These are phyloP conservation scores for Apophysomyces trapeziformis DNA, from an alignment of 371 early-diverging fungal genomes.

Conservation along the genomic window DNA sequence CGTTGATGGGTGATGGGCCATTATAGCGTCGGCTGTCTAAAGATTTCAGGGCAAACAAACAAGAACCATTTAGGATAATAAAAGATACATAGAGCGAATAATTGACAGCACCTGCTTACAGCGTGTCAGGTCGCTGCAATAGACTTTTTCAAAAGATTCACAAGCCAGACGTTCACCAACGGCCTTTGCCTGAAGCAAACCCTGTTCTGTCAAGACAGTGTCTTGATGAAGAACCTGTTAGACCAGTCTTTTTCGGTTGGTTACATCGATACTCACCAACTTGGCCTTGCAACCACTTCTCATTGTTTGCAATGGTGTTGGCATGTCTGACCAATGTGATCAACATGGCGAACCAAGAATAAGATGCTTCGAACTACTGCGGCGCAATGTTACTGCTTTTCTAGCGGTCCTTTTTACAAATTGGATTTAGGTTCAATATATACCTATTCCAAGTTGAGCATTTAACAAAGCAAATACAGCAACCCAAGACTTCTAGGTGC, in stretches of 20 bases:
- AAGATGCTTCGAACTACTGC: neutral
- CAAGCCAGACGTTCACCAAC: conserved; percentile 36
- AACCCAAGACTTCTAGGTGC: too few species aligned
- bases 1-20: conserved; percentile 21
- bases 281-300: conserved; percentile 51
- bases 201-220: conserved; percentile 36
- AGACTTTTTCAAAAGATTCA: conserved; percentile 31
- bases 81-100: neutral
- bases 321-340: conserved; percentile 52
- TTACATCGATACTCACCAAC: conserved; percentile 24
- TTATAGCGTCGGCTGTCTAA: conserved; percentile 38
- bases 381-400: neutral
- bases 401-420: too few species aligned
- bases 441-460: too few species aligned
- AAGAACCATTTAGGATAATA: neutral
- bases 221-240: conserved; percentile 21
- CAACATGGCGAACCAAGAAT: conserved; percentile 7
- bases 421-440: too few species aligned
- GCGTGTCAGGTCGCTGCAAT: conserved; percentile 43
- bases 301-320: conserved; percentile 50
- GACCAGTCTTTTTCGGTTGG: neutral
- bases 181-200: conserved; percentile 35
- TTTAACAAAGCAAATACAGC: too few species aligned
- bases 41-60: neutral
- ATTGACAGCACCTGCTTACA: conserved; percentile 40